These are phyloP conservation scores for Wickerhamiella parazyma DNA, from an alignment of 805 yeast genomes.

Conservation along the genomic window DNA sequence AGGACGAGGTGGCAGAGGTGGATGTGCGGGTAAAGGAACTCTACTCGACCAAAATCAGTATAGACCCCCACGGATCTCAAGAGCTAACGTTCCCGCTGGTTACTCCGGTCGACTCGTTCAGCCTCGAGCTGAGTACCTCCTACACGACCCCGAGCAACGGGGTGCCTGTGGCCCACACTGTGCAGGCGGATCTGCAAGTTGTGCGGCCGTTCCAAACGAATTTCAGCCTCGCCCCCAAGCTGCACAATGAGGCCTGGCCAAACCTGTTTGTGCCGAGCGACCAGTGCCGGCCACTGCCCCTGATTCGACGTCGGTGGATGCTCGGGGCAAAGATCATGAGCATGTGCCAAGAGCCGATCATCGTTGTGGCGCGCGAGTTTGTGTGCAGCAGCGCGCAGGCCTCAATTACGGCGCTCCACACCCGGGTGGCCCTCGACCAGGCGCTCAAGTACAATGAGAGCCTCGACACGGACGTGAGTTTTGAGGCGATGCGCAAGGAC, in stretches of 20 bases:
- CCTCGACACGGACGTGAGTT: background rate
- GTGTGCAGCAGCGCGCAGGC: background rate
- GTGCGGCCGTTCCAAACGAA: slow-evolving; percentile 26
- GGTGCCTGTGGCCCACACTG: slow-evolving; percentile 19
- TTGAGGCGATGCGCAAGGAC: slow-evolving; percentile 10
- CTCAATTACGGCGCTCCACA: background rate
- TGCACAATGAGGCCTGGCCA: slow-evolving; percentile 27
- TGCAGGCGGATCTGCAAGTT: slow-evolving; percentile 22
- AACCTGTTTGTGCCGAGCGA: slow-evolving; percentile 24
- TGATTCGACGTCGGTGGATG: slow-evolving; percentile 26
- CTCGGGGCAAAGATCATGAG: slow-evolving; percentile 22
- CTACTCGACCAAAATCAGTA: background rate
- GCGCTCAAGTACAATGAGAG: slow-evolving; percentile 10
- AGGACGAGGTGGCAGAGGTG: slow-evolving; percentile 16
- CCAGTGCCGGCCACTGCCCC: slow-evolving; percentile 20
- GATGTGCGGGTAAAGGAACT: slow-evolving; percentile 10
- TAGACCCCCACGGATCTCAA: background rate
- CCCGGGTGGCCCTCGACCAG: background rate
- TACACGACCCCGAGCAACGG: slow-evolving; percentile 20
- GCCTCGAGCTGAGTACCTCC: slow-evolving; percentile 8
- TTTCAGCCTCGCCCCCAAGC: slow-evolving; percentile 26
- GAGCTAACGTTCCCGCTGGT: background rate
- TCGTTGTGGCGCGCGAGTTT: slow-evolving; percentile 1
- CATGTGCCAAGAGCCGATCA: slow-evolving; percentile 13
- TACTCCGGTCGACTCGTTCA: slow-evolving; percentile 11